These are phyloP conservation scores for Wallacemonas collosoma DNA, from an alignment of 208 protist genomes.

Conservation along the genomic window DNA sequence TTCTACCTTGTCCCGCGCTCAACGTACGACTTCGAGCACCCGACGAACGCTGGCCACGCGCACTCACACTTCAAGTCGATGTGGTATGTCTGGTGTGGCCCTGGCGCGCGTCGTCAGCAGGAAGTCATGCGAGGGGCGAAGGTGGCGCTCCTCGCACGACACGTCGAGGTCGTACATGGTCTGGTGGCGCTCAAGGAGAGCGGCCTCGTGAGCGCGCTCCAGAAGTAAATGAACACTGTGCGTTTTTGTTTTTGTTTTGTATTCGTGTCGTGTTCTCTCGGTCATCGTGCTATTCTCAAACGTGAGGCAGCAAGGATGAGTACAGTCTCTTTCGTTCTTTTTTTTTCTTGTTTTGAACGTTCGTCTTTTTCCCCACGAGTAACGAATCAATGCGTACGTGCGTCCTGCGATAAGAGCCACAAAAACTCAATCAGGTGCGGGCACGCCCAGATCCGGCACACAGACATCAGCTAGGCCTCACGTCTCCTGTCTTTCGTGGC, in stretches of 20 bases:
- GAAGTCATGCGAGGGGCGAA: constrained; percentile 54
- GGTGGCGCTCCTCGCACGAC: constrained; percentile 26
- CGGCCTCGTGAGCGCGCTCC: constrained; percentile 32
- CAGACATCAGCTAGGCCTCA: too few species aligned
- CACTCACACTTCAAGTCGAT: constrained; percentile 81
- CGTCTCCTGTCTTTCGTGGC: too few species aligned
- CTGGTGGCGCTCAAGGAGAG: constrained; percentile 47
- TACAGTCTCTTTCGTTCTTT: too few species aligned
- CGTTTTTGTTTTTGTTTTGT: constrained; percentile 20
- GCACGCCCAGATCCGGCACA: too few species aligned
- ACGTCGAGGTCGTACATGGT: constrained; percentile 42
- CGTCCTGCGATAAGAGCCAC: too few species aligned
- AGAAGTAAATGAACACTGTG: constrained; percentile 23
- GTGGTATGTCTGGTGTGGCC: constrained; percentile 71
- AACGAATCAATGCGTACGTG: too few species aligned
- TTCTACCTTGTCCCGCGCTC: constrained; percentile 61
- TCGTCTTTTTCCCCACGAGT: too few species aligned
- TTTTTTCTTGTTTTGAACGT: too few species aligned
- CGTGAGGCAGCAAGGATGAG: too few species aligned
- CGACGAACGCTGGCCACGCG: constrained; percentile 50
- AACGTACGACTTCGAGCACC: constrained; percentile 72
- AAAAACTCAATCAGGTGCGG: too few species aligned
- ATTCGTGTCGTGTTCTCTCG: too few species aligned
- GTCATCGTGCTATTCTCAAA: too few species aligned
- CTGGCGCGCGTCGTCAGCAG: constrained; percentile 25